phyloP scores from a whole-genome alignment of 1,139 yeast genomes.

The Zygosaccharomyces sapae region DNA sequence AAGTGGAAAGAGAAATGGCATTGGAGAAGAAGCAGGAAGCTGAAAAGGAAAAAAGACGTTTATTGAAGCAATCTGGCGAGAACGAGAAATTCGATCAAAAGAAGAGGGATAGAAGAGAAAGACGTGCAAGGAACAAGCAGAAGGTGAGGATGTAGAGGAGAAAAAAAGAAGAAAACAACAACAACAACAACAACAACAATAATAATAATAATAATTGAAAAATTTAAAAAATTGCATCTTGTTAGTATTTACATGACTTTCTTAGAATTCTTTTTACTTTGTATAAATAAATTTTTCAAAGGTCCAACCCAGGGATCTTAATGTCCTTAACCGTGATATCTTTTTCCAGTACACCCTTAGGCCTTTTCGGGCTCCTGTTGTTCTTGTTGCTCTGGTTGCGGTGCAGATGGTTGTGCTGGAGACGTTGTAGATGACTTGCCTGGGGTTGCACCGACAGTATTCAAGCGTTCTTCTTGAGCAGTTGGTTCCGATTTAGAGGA shows the following conservation, averaged over 20 bases:
- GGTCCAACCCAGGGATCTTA: constrained; percentile 28
- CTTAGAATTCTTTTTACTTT: background rate
- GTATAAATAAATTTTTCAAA: constrained; percentile 9
- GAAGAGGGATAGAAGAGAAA: constrained; percentile 54
- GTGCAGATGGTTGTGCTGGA: background rate
- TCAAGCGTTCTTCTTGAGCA: background rate
- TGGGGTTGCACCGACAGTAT: too few species aligned
- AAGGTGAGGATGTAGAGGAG: constrained; percentile 35
- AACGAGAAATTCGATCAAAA: constrained; percentile 73
- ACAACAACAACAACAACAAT: too few species aligned
- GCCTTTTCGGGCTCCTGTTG: constrained; percentile 2
- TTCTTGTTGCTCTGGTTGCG: background rate
- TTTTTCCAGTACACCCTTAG: constrained; percentile 14
- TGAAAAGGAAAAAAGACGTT: constrained; percentile 48
- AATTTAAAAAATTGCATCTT: background rate
- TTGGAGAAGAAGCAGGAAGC: constrained; percentile 71
- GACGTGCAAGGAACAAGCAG: constrained; percentile 48
- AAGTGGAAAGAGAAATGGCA: constrained; percentile 54
- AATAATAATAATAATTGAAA: background rate
- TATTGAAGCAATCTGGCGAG: constrained; percentile 53
- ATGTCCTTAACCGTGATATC: constrained; percentile 25
- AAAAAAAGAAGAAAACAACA: background rate
- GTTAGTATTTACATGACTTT: constrained; percentile 12
- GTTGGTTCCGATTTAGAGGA: constrained; percentile 3
- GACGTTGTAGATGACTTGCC: background rate